Percentiles rank a stretch among this genome's conserved stretches.
phyloP scores from a whole-genome alignment of 148 eudicot genomes.

The Amaranthus cruentus region DNA sequence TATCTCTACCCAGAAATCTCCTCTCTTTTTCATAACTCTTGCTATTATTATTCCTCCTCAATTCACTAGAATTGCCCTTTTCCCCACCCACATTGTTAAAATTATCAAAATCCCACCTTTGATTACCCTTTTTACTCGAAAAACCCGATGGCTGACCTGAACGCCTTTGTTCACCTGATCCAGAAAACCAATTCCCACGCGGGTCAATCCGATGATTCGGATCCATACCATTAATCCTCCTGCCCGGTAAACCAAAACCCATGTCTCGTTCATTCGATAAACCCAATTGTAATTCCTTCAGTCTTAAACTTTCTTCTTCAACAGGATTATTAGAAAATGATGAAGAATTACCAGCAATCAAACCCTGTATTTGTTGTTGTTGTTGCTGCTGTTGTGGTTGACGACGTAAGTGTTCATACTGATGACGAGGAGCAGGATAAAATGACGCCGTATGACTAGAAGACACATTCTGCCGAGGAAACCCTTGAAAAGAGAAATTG shows the following conservation, averaged over 20 bases:
- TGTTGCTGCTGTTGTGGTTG: conserved; percentile 27
- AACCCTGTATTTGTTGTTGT: conserved; percentile 4
- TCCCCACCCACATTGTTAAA: conserved; percentile 32
- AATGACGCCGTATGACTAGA: conserved; percentile 25
- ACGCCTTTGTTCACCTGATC: conserved; percentile 30
- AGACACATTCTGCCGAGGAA: conserved; percentile 33
- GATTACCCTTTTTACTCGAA: conserved; percentile 27
- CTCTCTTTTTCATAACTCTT: conserved; percentile 30
- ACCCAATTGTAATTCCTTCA: conserved; percentile 10
- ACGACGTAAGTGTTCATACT: conserved; percentile 17
- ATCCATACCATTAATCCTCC: conserved; percentile 27
- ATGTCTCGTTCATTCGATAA: conserved; percentile 21
- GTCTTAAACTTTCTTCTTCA: conserved; percentile 4
- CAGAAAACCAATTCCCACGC: conserved; percentile 16
- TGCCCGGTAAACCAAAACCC: conserved; percentile 19
- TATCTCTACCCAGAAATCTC: conserved; percentile 14
- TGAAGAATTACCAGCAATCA: conserved; percentile 37
- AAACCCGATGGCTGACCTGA: conserved; percentile 65
- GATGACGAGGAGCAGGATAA: conserved; percentile 32
- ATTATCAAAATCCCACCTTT: conserved; percentile 31
- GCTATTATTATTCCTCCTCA: conserved; percentile 15
- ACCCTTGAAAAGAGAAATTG: conserved; percentile 34
- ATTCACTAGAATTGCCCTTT: conserved; percentile 30
- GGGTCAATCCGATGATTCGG: conserved; percentile 23
- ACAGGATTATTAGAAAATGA: conserved; percentile 8